phyloP scores from a whole-genome alignment of 169 alveolate species.

The Plasmodium falciparum region DNA sequence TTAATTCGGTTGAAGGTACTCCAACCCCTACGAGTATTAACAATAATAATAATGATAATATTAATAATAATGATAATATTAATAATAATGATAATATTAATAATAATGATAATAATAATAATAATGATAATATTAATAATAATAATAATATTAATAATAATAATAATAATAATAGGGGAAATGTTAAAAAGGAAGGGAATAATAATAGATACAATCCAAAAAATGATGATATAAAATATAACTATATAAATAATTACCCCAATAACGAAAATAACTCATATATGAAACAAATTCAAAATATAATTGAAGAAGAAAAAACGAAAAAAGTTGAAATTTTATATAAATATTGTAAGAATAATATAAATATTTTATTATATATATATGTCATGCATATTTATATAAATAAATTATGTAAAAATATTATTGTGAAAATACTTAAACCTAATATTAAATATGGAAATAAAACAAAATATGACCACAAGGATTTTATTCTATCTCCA shows the following conservation, averaged over 20 bases:
- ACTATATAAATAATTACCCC: not conserved
- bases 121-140: not conserved
- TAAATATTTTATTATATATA: conserved; percentile 35
- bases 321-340: conserved; percentile 41
- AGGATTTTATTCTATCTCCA: conserved; percentile 54
- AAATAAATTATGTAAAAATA: conserved; percentile 44
- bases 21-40: too few species aligned
- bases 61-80: too few species aligned
- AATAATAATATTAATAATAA: not conserved
- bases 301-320: conserved; percentile 40
- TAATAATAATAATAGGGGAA: not conserved
- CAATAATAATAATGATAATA: too few species aligned
- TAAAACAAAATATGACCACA: conserved; percentile 36
- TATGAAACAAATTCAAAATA: conserved; percentile 5
- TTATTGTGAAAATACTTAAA: conserved; percentile 39
- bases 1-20: too few species aligned
- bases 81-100: not conserved
- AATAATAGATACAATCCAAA: not conserved
- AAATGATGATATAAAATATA: not conserved
- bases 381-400: conserved; percentile 63
- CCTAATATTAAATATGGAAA: conserved; percentile 44
- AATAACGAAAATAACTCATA: not conserved
- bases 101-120: not conserved
- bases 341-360: conserved; percentile 36
- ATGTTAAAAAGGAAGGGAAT: not conserved